These are phyloP conservation scores for Pseudopediastrum boryanum DNA, from an alignment of 139 green algal species.

Conservation along the genomic window DNA sequence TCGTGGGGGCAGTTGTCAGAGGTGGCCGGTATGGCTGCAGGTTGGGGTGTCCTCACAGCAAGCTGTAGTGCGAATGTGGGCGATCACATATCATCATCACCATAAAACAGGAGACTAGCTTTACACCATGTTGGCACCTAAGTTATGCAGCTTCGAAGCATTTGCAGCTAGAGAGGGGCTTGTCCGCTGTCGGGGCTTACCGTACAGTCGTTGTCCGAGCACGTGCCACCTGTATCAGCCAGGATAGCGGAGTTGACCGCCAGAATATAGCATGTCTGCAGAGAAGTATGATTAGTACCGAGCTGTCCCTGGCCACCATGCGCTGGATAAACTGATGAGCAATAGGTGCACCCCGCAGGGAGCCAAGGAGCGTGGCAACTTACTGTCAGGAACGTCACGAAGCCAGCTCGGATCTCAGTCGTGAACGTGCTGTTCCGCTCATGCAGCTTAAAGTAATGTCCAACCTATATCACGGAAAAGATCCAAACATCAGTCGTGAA, in stretches of 20 bases:
- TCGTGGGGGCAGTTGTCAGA: constrained; percentile 14
- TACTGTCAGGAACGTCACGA: constrained; percentile 83
- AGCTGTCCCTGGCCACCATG: background rate
- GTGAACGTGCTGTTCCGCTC: constrained; percentile 59
- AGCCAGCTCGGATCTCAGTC: constrained; percentile 71
- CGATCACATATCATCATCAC: background rate
- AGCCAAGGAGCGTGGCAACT: background rate
- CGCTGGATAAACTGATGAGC: background rate
- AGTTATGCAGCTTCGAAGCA: background rate
- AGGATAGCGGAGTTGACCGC: constrained; percentile 78
- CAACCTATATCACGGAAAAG: constrained; percentile 44
- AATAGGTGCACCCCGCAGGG: background rate
- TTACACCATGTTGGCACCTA: background rate
- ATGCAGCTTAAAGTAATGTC: constrained; percentile 65
- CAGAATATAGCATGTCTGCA: constrained; percentile 77
- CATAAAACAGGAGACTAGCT: background rate
- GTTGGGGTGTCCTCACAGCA: no score
- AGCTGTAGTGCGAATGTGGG: background rate
- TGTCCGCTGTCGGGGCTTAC: constrained; percentile 19
- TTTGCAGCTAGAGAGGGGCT: background rate
- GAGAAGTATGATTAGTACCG: background rate
- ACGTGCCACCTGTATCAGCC: constrained; percentile 68
- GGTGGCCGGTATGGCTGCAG: no score
- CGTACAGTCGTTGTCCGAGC: constrained; percentile 57
- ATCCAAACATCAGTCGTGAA: background rate